phyloP scores from a whole-genome alignment of 2,329 filamentous ascomycete genomes.

The Colletotrichum orbiculare region DNA sequence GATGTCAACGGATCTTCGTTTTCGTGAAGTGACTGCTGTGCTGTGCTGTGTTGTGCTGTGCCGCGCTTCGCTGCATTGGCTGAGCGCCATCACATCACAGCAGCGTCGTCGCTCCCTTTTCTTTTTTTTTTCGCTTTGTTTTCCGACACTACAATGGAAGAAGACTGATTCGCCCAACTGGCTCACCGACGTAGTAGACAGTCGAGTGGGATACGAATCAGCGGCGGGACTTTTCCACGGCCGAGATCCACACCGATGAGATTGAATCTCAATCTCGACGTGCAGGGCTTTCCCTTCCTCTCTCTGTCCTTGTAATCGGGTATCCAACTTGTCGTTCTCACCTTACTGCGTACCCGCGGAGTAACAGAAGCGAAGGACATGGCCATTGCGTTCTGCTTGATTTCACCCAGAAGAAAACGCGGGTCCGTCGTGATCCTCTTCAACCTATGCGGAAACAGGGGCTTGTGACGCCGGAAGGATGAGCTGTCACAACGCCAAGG shows the following conservation, averaged over 20 bases:
- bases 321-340: no score
- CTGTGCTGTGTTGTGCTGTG: neutral
- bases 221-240: neutral
- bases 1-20: neutral
- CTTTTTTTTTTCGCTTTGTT: neutral
- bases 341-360: no score
- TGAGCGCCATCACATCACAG: neutral
- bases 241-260: conserved; percentile 21
- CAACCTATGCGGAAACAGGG: conserved; percentile 14
- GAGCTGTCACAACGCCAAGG: conserved; percentile 26
- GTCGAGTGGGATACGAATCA: conserved; percentile 21
- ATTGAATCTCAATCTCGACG: neutral
- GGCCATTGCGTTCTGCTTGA: no score
- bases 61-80: neutral
- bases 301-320: no score
- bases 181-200: conserved; percentile 19
- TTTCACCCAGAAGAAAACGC: no score
- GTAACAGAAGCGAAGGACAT: no score
- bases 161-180: conserved; percentile 25
- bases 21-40: no score
- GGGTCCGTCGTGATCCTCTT: neutral
- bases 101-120: neutral
- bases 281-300: neutral
- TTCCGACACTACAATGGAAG: conserved; percentile 1
- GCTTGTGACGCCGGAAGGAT: conserved; percentile 6